Conservation (phyloP, 2,329 filamentous ascomycete genomes). For the Graphilbum fragrans region DNA sequence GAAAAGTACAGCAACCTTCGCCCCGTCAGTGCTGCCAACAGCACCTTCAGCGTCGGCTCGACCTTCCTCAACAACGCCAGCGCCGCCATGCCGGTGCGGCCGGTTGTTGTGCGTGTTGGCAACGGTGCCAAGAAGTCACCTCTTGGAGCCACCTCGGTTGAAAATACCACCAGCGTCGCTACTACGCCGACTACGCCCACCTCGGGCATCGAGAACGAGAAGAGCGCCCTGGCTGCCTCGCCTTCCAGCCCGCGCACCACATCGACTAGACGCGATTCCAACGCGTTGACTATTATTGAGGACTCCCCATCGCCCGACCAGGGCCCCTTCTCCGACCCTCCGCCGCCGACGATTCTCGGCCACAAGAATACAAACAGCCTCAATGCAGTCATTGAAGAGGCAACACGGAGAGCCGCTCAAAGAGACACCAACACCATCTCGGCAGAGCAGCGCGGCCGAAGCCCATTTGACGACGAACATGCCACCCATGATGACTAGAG, state of each 20-base stretch:
- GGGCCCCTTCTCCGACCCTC: constrained; percentile 48
- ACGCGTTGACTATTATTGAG: constrained; percentile 34
- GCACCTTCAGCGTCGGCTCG: constrained; percentile 55
- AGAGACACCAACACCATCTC: constrained; percentile 19
- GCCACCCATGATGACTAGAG: constrained; percentile 34
- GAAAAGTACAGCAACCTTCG: constrained; percentile 38
- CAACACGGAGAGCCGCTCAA: constrained; percentile 27
- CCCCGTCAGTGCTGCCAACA: constrained; percentile 39
- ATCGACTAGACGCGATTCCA: constrained; percentile 22
- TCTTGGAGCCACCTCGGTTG: constrained; percentile 5
- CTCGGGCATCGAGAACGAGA: background rate
- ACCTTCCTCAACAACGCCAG: constrained; percentile 56
- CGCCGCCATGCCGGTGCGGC: constrained; percentile 41
- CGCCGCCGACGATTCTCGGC: constrained; percentile 14
- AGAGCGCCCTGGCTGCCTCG: constrained; percentile 3
- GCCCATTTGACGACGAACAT: constrained; percentile 47
- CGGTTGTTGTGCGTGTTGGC: constrained; percentile 48
- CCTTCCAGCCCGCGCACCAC: constrained; percentile 7
- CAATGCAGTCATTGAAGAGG: constrained; percentile 43
- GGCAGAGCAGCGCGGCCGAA: constrained; percentile 20
- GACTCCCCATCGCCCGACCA: constrained; percentile 38
- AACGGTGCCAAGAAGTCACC: constrained; percentile 33
- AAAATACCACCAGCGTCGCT: background rate
- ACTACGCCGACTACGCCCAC: background rate
- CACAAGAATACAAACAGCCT: constrained; percentile 32